Base-by-base conservation (phyloP, 768 basidiomycete genomes). In the Termitomyces heimii region DNA sequence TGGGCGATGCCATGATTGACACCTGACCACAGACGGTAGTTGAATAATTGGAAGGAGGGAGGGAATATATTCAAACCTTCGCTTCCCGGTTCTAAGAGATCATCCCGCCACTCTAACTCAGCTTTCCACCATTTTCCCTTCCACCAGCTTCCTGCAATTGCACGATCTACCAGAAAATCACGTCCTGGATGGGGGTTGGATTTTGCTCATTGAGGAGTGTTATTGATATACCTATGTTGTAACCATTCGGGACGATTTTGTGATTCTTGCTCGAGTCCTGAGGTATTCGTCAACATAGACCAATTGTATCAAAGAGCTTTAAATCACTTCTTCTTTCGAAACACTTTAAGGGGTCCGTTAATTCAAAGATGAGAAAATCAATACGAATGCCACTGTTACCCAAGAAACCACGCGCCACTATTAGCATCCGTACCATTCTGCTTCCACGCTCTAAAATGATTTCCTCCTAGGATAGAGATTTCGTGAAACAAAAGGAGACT, bases 391-490 rank as follows among this genome's bases (percentile, higher is more conserved):
- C 24, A 37, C 42, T 42, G n/a, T 42, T 66, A 88, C 89, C 82
- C 91, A 10, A 94, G 74, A 65, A 94, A 94, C 92, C 92, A 94
- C 8, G 92, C 92, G 0, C 86, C 83, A 48, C 82, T 87, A 63
- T 85, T 74, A 0, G 81, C 89, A 18, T 74, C 65, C 0, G 87
- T 84, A 3, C 90, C 92, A 62, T 92, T 91, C 76, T 94, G 92
- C 65, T 83, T 85, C 92, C 92, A 94, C 8, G 90, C 90, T 49
- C 92, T 81, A 65, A 90, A 94, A 66, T 94, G 93, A 56, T 94
- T 86, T 2, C 92, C 92, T n/a, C 91, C 91, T 79, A 56, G 52
- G 29, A 29, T 65, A 43, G 35, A 26, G 51, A 12, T 24, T 14
- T 29, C 32, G 22, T 31, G 44, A 52, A 47, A 60, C 46, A 56